Evolutionary conservation across 2,329 filamentous ascomycete genomes (phyloP).

Genomic region (Diaporthe sp.): DNA sequence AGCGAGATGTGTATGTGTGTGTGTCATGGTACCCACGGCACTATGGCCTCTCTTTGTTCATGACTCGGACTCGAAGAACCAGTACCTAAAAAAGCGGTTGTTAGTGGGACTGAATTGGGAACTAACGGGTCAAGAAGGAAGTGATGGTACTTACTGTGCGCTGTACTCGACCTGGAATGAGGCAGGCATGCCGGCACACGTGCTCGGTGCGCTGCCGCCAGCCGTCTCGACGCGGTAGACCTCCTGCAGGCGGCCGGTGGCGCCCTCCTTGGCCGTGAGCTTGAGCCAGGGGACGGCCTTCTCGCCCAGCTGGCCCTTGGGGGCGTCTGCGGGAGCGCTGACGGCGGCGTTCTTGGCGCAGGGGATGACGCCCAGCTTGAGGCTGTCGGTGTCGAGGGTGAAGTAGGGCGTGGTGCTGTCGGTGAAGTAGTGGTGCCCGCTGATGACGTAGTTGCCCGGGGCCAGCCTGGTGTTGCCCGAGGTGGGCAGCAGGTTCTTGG

Average conservation of each 20-base stretch:
- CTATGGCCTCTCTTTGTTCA: not conserved
- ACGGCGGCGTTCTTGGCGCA: conserved; percentile 71
- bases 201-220: conserved; percentile 79
- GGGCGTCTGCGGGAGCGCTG: conserved; percentile 70
- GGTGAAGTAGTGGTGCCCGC: conserved; percentile 86
- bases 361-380: conserved; percentile 68
- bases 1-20: not conserved
- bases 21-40: not conserved
- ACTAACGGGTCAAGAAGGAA: not conserved
- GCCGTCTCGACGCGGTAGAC: conserved; percentile 89
- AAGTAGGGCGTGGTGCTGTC: conserved; percentile 80
- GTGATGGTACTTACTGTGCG: conserved; percentile 72
- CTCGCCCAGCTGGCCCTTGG: conserved; percentile 70
- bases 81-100: conserved; percentile 45
- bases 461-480: conserved; percentile 49
- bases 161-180: conserved; percentile 82
- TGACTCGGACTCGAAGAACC: conserved; percentile 46
- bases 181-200: conserved; percentile 73
- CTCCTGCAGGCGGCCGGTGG: conserved; percentile 74
- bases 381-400: conserved; percentile 71
- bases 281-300: conserved; percentile 83
- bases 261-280: conserved; percentile 51
- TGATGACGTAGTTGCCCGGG: conserved; percentile 71
- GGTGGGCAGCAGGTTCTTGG: conserved; percentile 27
- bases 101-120: not conserved